Evolutionary conservation across 1,284 basidiomycete species (phyloP).

Genomic region (Takashimella tepidaria): DNA sequence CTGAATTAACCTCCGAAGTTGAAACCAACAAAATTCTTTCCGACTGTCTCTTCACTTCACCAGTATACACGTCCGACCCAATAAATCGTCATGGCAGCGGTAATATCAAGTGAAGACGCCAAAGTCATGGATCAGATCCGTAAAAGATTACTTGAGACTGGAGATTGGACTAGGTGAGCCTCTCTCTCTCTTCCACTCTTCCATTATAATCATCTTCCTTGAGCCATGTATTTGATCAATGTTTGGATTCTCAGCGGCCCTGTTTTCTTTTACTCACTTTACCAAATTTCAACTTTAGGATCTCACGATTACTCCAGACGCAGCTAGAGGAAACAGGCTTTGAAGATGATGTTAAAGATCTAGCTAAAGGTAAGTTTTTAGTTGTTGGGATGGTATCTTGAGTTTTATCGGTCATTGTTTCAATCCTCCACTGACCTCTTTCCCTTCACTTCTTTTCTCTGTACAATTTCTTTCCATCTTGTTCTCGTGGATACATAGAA

Average conservation of each 20-base stretch:
- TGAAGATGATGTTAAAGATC: conserved; percentile 43
- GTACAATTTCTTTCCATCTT: too few species aligned
- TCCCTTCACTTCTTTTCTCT: too few species aligned
- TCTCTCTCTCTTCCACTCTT: not conserved
- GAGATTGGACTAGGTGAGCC: conserved; percentile 43
- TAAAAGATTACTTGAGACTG: conserved; percentile 38
- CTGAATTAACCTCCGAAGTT: not conserved
- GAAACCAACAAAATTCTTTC: not conserved
- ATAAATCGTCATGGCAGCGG: not conserved
- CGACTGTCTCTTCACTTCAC: not conserved
- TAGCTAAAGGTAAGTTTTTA: conserved; percentile 42
- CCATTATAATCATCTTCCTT: not conserved
- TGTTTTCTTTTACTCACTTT: too few species aligned
- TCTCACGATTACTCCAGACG: conserved; percentile 26
- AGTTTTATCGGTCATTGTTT: too few species aligned
- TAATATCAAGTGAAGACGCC: conserved; percentile 20
- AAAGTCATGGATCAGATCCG: conserved; percentile 34
- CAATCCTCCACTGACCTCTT: too few species aligned
- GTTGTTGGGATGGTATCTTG: too few species aligned
- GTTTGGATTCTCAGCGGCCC: not conserved
- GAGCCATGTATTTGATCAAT: not conserved
- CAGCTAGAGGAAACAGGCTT: conserved; percentile 38
- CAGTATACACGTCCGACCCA: not conserved
- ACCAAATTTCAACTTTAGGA: conserved; percentile 25
- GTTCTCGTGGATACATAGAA: conserved; percentile 14